Evolutionary conservation across 352 stramenopile species (phyloP).

Genomic region (Globisporangium recalcitrans): DNA sequence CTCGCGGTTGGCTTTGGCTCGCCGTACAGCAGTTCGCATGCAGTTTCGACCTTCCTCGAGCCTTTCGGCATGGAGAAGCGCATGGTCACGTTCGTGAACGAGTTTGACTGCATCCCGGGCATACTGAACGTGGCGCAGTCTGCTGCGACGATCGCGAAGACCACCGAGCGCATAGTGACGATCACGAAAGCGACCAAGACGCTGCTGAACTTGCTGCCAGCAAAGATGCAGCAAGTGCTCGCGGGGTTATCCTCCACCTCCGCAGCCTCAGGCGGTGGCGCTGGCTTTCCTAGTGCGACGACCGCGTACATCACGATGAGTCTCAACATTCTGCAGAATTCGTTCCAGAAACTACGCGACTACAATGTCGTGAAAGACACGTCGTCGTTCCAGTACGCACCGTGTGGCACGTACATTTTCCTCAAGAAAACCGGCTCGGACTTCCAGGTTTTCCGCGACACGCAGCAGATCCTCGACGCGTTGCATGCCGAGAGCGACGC

Average conservation of each 20-base stretch:
- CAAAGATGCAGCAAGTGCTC: slow-evolving; percentile 69
- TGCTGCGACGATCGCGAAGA: slow-evolving; percentile 70
- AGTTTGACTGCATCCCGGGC: slow-evolving; percentile 82
- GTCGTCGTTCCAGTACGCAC: slow-evolving; percentile 63
- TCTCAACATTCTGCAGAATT: slow-evolving; percentile 71
- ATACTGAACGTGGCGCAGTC: slow-evolving; percentile 82
- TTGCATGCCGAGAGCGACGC: slow-evolving; percentile 48
- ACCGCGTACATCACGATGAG: slow-evolving; percentile 81
- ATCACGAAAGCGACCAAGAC: slow-evolving; percentile 79
- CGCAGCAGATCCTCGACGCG: slow-evolving; percentile 28
- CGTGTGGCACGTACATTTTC: slow-evolving; percentile 76
- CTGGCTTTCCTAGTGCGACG: slow-evolving; percentile 26
- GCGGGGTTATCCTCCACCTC: slow-evolving; percentile 24
- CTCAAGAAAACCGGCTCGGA: slow-evolving; percentile 51
- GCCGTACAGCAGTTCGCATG: slow-evolving; percentile 59
- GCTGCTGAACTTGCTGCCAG: slow-evolving; percentile 62
- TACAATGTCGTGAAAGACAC: slow-evolving; percentile 73
- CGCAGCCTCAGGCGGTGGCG: neutral
- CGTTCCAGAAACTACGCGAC: slow-evolving; percentile 76
- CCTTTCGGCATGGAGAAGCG: slow-evolving; percentile 43
- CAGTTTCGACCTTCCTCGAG: slow-evolving; percentile 41
- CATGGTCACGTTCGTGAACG: slow-evolving; percentile 78
- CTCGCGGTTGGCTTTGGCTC: slow-evolving; percentile 75
- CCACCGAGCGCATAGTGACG: slow-evolving; percentile 67
- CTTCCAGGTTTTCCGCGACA: slow-evolving; percentile 49